Base-by-base conservation (phyloP, 1,284 basidiomycete genomes). In the Rhizoctonia solani region DNA sequence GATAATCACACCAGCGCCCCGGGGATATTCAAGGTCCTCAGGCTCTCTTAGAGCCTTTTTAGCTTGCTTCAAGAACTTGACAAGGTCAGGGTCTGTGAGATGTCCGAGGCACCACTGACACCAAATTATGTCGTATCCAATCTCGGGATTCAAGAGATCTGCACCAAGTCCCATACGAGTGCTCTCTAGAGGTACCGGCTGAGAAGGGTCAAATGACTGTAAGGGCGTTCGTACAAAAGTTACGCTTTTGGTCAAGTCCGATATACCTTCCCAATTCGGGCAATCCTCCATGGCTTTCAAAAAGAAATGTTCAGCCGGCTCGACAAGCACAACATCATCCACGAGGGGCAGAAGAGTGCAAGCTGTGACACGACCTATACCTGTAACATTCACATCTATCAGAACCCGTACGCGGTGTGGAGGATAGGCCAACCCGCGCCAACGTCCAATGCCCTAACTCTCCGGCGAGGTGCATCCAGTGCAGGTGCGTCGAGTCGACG, bases 81-180 rank as follows among this genome's bases (percentile, higher is more conserved):
- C 83, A 23, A 97, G 83, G 74, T 95, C 91, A 4, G 76, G 74
- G 74, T 95, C 89, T 59, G 82, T 84, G 69, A 96, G 80, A 79
- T 95, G 92, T n/a, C 91, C 90, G 13, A 96, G 81, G 79, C 93
- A 95, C 95, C 95, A 97, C 76, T 97, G 95, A 73, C 92, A 93
- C 95, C 92, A 94, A 68, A 95, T 84, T 14, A 93, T 82, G 77
- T 93, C 89, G 75, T 89, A 92, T 1, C 82, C 83, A 41, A 80
- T 78, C 39, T 79, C 73, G 4, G 79, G 77, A 3, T 41, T 32
- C 5, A 67, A 66, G 2, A 66, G 29, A 11, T 76, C 77, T 74
- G 71, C 79, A 73, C 73, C 74, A 69, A 78, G 76, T 47, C 58
- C 58, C 13, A 25, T 47, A 27, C 58, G 58, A 16, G 37, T 29